These are phyloP conservation scores for Ascodesmis nigricans DNA, from an alignment of 495 filamentous ascomycete genomes.

Conservation along the genomic window DNA sequence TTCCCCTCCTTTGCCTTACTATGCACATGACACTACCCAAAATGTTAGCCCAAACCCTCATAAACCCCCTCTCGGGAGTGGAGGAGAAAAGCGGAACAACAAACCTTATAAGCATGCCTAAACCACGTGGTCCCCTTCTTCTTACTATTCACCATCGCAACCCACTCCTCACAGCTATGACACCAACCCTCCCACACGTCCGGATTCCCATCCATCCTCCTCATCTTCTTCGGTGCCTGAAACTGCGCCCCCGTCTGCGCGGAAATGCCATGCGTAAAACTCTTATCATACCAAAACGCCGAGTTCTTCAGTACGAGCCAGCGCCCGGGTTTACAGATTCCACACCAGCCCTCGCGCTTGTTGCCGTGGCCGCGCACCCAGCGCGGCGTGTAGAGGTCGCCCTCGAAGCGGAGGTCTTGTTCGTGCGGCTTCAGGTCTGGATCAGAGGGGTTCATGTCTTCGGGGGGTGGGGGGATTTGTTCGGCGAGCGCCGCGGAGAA, in stretches of 20 bases:
- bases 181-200: constrained; percentile 67
- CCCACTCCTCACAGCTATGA: constrained; percentile 57
- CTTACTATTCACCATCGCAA: constrained; percentile 56
- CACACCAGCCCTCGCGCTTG: constrained; percentile 69
- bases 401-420: constrained; percentile 55
- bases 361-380: constrained; percentile 65
- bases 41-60: constrained; percentile 7
- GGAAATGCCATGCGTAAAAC: constrained; percentile 60
- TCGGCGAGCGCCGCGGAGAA: constrained; percentile 47
- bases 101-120: constrained; percentile 61
- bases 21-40: constrained; percentile 44
- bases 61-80: not conserved
- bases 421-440: constrained; percentile 47
- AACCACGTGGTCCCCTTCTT: constrained; percentile 78
- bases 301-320: constrained; percentile 70
- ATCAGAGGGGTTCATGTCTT: constrained; percentile 54
- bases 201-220: constrained; percentile 54
- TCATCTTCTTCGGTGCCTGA: constrained; percentile 45
- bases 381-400: constrained; percentile 53
- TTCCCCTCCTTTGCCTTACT: constrained; percentile 54
- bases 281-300: constrained; percentile 73
- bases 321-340: constrained; percentile 58
- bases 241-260: constrained; percentile 53
- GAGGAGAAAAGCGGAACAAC: constrained; percentile 15
- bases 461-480: constrained; percentile 42